These are phyloP conservation scores for Cytospora leucostoma DNA, from an alignment of 2,329 filamentous ascomycete species.

Conservation along the genomic window DNA sequence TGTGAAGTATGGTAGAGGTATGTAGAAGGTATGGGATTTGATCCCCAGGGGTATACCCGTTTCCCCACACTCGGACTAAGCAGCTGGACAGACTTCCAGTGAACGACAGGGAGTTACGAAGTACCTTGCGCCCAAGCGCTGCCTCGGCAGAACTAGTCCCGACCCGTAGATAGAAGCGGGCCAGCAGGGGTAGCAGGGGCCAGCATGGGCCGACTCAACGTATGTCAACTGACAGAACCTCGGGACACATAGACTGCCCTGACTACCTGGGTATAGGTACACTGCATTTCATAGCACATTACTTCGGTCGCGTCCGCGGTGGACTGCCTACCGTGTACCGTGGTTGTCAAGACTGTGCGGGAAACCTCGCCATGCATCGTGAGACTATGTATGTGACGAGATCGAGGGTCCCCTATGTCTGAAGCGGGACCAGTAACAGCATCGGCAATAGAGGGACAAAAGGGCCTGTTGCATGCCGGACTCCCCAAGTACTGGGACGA, in stretches of 20 bases:
- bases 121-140: not conserved
- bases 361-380: no score
- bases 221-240: no score
- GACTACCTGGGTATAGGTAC: no score
- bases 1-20: no score
- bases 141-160: conserved; percentile 24
- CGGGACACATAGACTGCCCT: no score
- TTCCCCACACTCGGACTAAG: conserved; percentile 19
- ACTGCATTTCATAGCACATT: no score
- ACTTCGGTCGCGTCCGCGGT: conserved; percentile 23
- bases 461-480: not conserved
- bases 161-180: conserved; percentile 11
- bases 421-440: not conserved
- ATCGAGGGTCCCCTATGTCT: not conserved
- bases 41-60: not conserved
- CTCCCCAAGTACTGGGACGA: conserved; percentile 22
- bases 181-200: conserved; percentile 1
- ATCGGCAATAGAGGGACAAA: not conserved
- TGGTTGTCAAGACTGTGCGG: conserved; percentile 12
- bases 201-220: not conserved
- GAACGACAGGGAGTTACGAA: not conserved
- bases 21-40: no score
- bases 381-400: not conserved
- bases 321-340: conserved; percentile 12
- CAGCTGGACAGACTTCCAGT: not conserved